Evolutionary conservation across 1,139 yeast species (phyloP).

Genomic region (Sugiyamaella sp.): DNA sequence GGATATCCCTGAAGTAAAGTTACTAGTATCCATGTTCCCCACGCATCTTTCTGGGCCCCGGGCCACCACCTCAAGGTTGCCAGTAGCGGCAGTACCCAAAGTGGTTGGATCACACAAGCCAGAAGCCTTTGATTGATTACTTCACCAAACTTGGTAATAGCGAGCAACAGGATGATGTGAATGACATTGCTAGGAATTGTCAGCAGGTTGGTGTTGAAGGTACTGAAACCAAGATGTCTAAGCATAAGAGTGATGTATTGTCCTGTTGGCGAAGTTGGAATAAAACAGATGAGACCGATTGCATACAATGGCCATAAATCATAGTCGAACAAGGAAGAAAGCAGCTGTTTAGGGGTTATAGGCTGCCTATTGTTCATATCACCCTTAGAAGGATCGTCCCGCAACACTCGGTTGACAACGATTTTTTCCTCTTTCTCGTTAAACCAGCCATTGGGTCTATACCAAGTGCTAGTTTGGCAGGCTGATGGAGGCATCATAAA

Average conservation of each 20-base stretch:
- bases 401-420: slow-evolving; percentile 59
- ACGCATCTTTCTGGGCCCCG: slow-evolving; percentile 49
- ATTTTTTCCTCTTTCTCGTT: slow-evolving; percentile 59
- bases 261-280: slow-evolving; percentile 47
- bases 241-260: slow-evolving; percentile 56
- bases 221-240: slow-evolving; percentile 56
- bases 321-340: slow-evolving; percentile 51
- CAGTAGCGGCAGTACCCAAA: slow-evolving; percentile 43
- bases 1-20: slow-evolving; percentile 53
- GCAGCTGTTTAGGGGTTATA: slow-evolving; percentile 47
- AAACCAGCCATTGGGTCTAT: slow-evolving; percentile 61
- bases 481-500: slow-evolving; percentile 61
- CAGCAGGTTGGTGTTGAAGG: slow-evolving; percentile 57
- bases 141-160: slow-evolving; percentile 49
- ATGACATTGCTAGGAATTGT: slow-evolving; percentile 54
- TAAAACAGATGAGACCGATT: slow-evolving; percentile 51
- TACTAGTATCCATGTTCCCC: slow-evolving; percentile 57
- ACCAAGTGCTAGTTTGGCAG: slow-evolving; percentile 56
- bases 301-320: slow-evolving; percentile 62
- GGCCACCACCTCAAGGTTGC: slow-evolving; percentile 54
- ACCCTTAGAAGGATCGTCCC: slow-evolving; percentile 70
- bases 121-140: slow-evolving; percentile 50
- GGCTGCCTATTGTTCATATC: slow-evolving; percentile 68
- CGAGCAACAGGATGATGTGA: slow-evolving; percentile 47
- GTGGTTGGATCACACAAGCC: slow-evolving; percentile 41